A percentile compares a stretch with the other conserved stretches of the same genome.
Conservation (phyloP, 2,329 filamentous ascomycete species). For the Ophiostoma quercus region DNA sequence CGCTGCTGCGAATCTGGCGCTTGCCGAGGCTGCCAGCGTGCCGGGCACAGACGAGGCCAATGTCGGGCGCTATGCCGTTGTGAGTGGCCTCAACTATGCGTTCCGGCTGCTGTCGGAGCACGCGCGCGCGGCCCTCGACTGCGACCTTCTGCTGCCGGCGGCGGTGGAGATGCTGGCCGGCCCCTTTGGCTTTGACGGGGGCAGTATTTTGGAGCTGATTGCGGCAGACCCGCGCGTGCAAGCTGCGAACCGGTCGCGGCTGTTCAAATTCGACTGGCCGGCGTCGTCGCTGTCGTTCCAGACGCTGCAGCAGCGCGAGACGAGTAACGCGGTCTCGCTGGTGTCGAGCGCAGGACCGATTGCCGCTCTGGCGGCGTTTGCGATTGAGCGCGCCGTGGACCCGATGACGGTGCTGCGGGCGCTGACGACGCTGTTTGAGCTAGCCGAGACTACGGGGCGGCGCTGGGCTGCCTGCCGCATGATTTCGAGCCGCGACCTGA, state of each 20-base stretch:
- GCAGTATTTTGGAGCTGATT: conserved; percentile 67
- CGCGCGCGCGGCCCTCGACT: conserved; percentile 56
- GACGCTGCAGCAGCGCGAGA: conserved; percentile 53
- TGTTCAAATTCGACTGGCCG: conserved; percentile 56
- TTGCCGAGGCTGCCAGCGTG: conserved; percentile 42
- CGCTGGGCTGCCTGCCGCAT: conserved; percentile 67
- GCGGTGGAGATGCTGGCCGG: conserved; percentile 63
- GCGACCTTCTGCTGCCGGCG: conserved; percentile 64
- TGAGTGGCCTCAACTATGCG: conserved; percentile 69
- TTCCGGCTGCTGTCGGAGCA: conserved; percentile 65
- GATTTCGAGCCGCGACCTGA: conserved; percentile 65
- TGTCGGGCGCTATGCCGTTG: conserved; percentile 49
- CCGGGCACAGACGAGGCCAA: conserved; percentile 38
- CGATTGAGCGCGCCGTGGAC: conserved; percentile 48
- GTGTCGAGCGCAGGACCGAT: conserved; percentile 63
- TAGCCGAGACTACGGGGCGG: conserved; percentile 60
- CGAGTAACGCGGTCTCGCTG: conserved; percentile 37
- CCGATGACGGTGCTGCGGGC: conserved; percentile 29
- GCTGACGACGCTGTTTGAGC: conserved; percentile 59
- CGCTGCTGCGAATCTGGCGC: conserved; percentile 68
- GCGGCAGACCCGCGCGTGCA: conserved; percentile 48
- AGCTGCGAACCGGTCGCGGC: neutral
- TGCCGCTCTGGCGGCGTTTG: conserved; percentile 59
- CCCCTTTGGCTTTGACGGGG: conserved; percentile 67
- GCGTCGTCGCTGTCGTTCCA: conserved; percentile 54